Base-by-base conservation (phyloP, 495 filamentous ascomycete genomes). In the Penicillium steckii region DNA sequence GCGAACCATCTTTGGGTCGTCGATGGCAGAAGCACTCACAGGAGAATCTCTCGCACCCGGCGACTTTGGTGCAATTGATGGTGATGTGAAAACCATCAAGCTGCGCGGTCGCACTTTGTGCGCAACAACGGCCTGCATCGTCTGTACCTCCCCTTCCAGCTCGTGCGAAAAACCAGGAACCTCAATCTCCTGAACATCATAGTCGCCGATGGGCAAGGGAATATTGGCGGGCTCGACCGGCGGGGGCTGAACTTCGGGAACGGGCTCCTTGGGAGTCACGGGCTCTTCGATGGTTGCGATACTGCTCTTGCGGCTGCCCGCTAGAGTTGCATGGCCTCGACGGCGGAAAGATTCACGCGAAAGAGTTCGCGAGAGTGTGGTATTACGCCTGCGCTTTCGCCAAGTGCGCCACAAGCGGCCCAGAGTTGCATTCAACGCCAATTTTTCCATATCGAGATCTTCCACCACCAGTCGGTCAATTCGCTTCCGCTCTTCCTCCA, bases 371-470 rank as follows among this genome's bases (percentile, higher is more conserved):
- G 73, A 68, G 15, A 75, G 43, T 17, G 61, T 72, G 8, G 71
- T 65, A 3, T 68, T 52, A 40, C 77, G 72, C 42, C 88, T 80
- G 51, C 84, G 85, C 71, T 95, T 95, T 64, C 92, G 89, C 95
- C 95, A 99, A 25, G 89, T 87, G 59, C 95, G 83, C 95, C 95
- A 99, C 25, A 97, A 70, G 27, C 93, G 77, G 12, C 95, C 92
- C 3, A 99, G 71, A 10, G 89, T 92, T 35, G 89, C 78, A 63
- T 94, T 90, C 48, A 97, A 74, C 4, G 93, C 94, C 52, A 97
- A 76, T 50, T 94, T 92, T 66, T 97, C 93, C 76, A 96, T 89
- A 64, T 99, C 95, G 22, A 83, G 70, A 61, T 97, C 93, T 61
- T 95, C 91, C 19, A 99, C 88, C 25, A 90, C 76, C 42, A 94